Conservation (phyloP, 768 basidiomycete species). For the Phlegmacium glaucopus region DNA sequence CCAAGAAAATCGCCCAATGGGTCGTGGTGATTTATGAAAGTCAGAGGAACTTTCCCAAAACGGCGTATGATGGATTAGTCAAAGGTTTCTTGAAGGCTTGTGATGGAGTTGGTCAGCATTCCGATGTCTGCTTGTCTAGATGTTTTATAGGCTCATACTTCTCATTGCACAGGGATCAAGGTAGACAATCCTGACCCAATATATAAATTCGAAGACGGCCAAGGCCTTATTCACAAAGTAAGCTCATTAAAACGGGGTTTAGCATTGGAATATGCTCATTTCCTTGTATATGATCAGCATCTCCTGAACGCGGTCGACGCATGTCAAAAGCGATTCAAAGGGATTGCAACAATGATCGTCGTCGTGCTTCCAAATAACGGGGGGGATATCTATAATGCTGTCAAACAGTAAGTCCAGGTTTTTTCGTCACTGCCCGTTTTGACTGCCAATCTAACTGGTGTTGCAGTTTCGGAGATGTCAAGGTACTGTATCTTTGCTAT, state of each 20-base stretch:
- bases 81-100: conserved; percentile 46
- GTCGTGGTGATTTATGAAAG: conserved; percentile 62
- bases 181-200: conserved; percentile 44
- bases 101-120: conserved; percentile 54
- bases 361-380: conserved; percentile 69
- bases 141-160: conserved; percentile 33
- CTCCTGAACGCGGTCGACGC: conserved; percentile 47
- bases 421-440: background rate
- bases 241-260: conserved; percentile 3
- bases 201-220: conserved; percentile 53
- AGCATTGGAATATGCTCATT: background rate
- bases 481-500: conserved; percentile 14
- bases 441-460: background rate
- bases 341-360: no score
- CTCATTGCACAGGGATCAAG: conserved; percentile 48
- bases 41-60: conserved; percentile 44
- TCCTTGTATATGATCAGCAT: background rate
- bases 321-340: conserved; percentile 34
- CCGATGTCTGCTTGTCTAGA: conserved; percentile 6
- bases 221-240: conserved; percentile 47
- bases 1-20: conserved; percentile 55
- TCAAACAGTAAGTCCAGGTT: conserved; percentile 62
- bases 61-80: conserved; percentile 47
- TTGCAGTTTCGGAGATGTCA: conserved; percentile 61
- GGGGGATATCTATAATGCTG: conserved; percentile 66